phyloP scores from a whole-genome alignment of 75 land plant genomes.

The Pseudotsuga menziesii region DNA sequence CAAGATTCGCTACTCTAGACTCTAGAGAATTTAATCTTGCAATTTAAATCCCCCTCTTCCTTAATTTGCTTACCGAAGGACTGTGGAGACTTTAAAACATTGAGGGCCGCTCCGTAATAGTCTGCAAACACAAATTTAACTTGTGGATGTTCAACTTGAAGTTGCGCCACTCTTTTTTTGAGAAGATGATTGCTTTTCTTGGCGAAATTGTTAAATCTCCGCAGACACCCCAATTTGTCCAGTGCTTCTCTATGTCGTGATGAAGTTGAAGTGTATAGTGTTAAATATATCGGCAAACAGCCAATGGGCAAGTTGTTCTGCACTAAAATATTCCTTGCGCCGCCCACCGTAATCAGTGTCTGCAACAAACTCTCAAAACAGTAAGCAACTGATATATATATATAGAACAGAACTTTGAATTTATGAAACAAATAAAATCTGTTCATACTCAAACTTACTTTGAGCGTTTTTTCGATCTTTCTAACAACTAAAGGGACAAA shows the following conservation, averaged over 20 bases:
- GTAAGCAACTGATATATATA: too few species aligned
- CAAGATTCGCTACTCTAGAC: too few species aligned
- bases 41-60: too few species aligned
- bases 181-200: not conserved
- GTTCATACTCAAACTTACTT: not conserved
- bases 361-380: not conserved
- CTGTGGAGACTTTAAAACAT: not conserved
- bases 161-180: not conserved
- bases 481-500: not conserved
- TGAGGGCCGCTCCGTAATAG: not conserved
- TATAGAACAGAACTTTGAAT: too few species aligned
- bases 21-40: too few species aligned
- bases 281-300: not conserved
- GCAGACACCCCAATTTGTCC: not conserved
- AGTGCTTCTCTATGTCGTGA: not conserved
- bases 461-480: not conserved
- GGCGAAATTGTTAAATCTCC: not conserved
- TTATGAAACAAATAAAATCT: too few species aligned
- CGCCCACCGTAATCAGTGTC: not conserved
- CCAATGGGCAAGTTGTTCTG: conserved; percentile 5
- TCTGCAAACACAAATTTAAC: not conserved
- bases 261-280: not conserved
- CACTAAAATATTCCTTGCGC: not conserved
- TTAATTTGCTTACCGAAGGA: not conserved
- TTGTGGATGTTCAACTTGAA: not conserved